phyloP scores from a whole-genome alignment of 116 monocot species.

The Dioscorea cayenensis region DNA sequence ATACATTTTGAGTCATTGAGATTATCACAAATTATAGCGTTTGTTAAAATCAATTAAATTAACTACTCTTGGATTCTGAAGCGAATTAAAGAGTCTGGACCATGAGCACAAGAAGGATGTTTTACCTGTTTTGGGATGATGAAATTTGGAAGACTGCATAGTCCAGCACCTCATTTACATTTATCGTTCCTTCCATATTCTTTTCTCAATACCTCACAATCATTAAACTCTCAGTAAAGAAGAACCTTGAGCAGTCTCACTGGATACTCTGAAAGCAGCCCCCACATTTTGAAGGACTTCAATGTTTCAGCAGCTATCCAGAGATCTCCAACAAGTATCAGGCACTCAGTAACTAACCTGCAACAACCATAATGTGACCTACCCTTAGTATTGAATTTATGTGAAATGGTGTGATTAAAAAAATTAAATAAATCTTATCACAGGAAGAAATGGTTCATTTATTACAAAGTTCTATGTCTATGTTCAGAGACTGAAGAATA shows the following conservation, averaged over 20 bases:
- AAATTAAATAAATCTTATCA: too few relatives aligned
- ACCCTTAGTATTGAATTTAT: too few relatives aligned
- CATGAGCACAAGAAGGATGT: background rate
- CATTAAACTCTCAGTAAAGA: background rate
- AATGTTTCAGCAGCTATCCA: too few relatives aligned
- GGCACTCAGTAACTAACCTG: too few relatives aligned
- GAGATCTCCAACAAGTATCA: too few relatives aligned
- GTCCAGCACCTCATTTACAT: conserved; percentile 40
- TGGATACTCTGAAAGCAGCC: background rate
- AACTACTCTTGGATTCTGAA: background rate
- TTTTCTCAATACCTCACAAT: background rate
- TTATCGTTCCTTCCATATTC: conserved; percentile 37
- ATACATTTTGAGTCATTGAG: background rate
- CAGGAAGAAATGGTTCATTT: too few relatives aligned
- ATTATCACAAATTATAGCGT: background rate
- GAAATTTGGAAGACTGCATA: conserved; percentile 45
- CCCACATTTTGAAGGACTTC: background rate
- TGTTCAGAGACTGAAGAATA: too few relatives aligned
- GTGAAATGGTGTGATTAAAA: too few relatives aligned
- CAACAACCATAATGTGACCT: too few relatives aligned
- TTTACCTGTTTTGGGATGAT: conserved; percentile 51
- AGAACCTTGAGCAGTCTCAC: background rate
- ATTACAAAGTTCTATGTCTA: too few relatives aligned
- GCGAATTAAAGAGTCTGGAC: too few relatives aligned
- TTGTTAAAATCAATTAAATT: background rate